Evolutionary conservation across 148 eudicot species (phyloP), one percentile per base, ranked within the genome.

Genomic region (Chenopodium album): DNA sequence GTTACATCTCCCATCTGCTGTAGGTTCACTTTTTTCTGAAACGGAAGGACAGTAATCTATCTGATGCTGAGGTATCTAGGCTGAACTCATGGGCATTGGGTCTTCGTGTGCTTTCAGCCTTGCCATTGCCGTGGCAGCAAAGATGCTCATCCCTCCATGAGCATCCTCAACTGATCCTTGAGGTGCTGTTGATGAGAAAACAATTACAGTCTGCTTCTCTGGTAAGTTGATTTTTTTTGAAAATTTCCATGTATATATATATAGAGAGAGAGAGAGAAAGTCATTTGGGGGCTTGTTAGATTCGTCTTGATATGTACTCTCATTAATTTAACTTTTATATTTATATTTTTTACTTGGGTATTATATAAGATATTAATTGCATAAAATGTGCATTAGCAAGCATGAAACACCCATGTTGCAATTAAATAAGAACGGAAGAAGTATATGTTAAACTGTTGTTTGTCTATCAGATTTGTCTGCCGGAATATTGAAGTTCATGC

Each of bases 111-210:
- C 91, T 97, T 85, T 94, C 98, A 37, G 89, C 94, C 29, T 88
- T 97, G 85, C 99, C 99, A 32, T 82, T 97, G 81, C 99, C 98
- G 78, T 97, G 98, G 99, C 99, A 97, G 90, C 99, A 97, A 84
- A 92, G 94, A 84, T 97, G 99, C 73, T 97, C 99, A 71, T 86
- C 97, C 69, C 89, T 97, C 71, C 99, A 97, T 84, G 99, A 94
- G 91, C 96, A 94, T 82, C 99, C 99, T 76, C 96, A 92, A 80
- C 78, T 97, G 90, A 97, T 97, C 81, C 77, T 97, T 79, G 99
- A 97, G 88, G 99, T 97, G 77, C 87, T 97, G 81, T 87, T 97
- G 83, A 97, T 97, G 99, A 91, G 99, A 80, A 97, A 97, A 82
- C 97, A 97, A 82, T 89, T 97, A 54, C 94, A 94, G 76, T 97